Percentiles rank a stretch among this genome's conserved stretches.
Evolutionary conservation across 306 rosid genomes (phyloP).

Genomic region (Ormosia semicastrata): DNA sequence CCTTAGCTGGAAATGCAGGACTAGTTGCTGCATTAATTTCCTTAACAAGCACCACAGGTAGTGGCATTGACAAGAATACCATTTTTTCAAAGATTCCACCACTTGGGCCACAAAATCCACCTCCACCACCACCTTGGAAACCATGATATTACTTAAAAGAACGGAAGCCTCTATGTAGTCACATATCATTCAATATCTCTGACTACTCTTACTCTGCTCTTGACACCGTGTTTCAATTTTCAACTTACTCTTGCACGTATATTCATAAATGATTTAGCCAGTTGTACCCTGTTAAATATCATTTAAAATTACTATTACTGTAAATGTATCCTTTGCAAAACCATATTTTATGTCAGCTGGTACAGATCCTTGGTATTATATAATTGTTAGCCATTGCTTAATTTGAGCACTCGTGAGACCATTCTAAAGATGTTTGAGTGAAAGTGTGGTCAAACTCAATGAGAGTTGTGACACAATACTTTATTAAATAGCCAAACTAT

Average conservation of each 20-base stretch:
- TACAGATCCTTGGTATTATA: too few relatives aligned
- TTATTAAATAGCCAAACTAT: too few relatives aligned
- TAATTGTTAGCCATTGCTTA: too few relatives aligned
- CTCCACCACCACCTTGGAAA: constrained; percentile 67
- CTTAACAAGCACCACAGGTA: constrained; percentile 40
- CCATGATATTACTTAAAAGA: constrained; percentile 30
- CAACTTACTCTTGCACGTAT: neutral
- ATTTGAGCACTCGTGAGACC: too few relatives aligned
- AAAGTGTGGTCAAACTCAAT: too few relatives aligned
- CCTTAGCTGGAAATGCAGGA: constrained; percentile 67
- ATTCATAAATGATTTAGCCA: neutral
- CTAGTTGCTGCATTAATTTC: constrained; percentile 69
- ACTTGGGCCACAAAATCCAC: constrained; percentile 50
- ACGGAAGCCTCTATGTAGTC: neutral
- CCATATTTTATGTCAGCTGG: neutral
- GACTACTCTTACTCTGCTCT: neutral
- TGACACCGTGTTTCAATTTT: neutral
- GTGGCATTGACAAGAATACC: constrained; percentile 49
- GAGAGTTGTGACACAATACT: too few relatives aligned
- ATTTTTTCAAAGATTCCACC: constrained; percentile 69
- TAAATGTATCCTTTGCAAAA: neutral
- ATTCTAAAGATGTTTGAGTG: too few relatives aligned
- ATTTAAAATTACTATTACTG: neutral
- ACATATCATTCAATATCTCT: neutral
- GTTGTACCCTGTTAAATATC: neutral